Evolutionary conservation across 805 yeast genomes (phyloP), one percentile per base, ranked within the genome.

Genomic region (Starmerella geochares): DNA sequence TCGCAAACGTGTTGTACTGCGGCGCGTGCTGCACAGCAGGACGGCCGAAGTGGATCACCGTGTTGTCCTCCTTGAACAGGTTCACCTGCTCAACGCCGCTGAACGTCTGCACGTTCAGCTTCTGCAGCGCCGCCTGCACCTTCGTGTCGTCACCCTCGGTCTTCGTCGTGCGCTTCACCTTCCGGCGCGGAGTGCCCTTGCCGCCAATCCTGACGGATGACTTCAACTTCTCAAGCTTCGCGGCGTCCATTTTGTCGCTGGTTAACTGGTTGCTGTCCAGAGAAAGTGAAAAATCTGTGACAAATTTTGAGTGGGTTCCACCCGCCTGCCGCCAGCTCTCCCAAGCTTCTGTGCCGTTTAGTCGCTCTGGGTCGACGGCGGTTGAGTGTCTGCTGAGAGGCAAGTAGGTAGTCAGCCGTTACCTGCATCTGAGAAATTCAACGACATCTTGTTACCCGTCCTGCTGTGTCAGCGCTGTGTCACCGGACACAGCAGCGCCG

Each of bases 21-120:
- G 85, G 80, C 63, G 96, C 86, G 61, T 85, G 85, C 76, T 90
- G 96, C 58, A 88, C 92, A 73, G 92, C 94, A 60, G 92, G 96
- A 71, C 92, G 83, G 77, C 84, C 80, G 79, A 92, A 86, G 76
- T 90, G 96, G 71, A 90, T 74, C 58, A 92, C 96, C 67, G 81
- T 83, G 67, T 96, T 96, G 70, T 90, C 96, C 58, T 86, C 95
- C 71, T 77, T 83, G 84, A 92, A 88, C 77, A 90, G 85, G 80
- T 88, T 90, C 65, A 95, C 97, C 76, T 90, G 96, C 69, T 86
- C 94, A 64, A 90, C 81, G 65, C 84, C 86, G 60, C 83, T 87
- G 62, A 90, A 73, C 64, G 86, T 83, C 71, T 83, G 85, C 59
- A 88, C 94, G 71, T 84, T 82, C 69, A 90, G 76, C 75, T 88